Conservation (phyloP, 1,284 basidiomycete species). For the Baeospora myosura region DNA sequence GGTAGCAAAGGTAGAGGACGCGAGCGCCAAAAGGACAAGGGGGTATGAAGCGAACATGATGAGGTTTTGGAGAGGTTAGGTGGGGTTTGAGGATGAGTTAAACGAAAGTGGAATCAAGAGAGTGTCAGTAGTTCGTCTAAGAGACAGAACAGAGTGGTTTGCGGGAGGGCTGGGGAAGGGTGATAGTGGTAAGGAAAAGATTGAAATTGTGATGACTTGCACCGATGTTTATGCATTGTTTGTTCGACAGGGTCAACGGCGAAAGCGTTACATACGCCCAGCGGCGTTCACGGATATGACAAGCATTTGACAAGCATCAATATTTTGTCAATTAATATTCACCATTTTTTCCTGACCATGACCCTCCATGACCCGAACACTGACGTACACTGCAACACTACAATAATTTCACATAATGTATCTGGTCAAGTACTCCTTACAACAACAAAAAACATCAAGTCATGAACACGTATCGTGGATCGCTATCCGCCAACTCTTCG, state of each 20-base stretch:
- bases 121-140: constrained; percentile 28
- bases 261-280: too few species aligned
- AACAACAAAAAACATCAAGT: too few species aligned
- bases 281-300: too few species aligned
- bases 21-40: constrained; percentile 46
- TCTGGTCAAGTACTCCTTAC: too few species aligned
- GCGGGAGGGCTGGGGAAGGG: constrained; percentile 11
- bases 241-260: too few species aligned
- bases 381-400: too few species aligned
- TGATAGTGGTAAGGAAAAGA: constrained; percentile 16
- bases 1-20: constrained; percentile 46
- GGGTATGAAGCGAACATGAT: constrained; percentile 40
- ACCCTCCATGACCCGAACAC: too few species aligned
- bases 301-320: too few species aligned
- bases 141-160: constrained; percentile 14
- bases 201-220: constrained; percentile 12
- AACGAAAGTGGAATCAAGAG: constrained; percentile 24
- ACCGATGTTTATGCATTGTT: too few species aligned
- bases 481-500: not conserved
- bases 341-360: too few species aligned
- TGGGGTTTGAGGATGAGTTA: not conserved
- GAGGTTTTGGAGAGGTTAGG: constrained; percentile 15
- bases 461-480: not conserved
- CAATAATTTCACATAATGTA: too few species aligned
- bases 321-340: too few species aligned